Conservation (phyloP, 805 yeast genomes). For the Clavispora vitiphila region DNA sequence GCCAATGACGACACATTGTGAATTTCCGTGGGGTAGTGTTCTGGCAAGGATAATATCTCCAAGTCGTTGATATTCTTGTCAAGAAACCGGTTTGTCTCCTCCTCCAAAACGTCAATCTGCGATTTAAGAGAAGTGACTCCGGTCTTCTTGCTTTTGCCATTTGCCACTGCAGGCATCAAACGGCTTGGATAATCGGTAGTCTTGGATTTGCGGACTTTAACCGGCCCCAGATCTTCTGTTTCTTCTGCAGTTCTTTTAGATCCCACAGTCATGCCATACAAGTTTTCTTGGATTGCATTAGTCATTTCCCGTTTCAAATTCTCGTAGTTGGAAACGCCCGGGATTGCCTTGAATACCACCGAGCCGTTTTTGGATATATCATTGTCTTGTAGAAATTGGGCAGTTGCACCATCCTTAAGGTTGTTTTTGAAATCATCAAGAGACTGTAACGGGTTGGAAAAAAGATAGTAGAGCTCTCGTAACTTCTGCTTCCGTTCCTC, state of each 20-base stretch:
- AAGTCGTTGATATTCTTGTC: constrained; percentile 24
- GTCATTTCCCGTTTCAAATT: constrained; percentile 3
- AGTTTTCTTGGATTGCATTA: neutral
- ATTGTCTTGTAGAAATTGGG: constrained; percentile 6
- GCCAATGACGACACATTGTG: constrained; percentile 59
- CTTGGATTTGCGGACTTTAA: constrained; percentile 5
- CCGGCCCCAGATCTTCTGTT: neutral
- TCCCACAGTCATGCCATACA: neutral
- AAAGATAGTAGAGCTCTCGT: constrained; percentile 14
- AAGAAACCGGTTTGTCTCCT: constrained; percentile 20
- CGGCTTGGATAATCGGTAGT: constrained; percentile 8
- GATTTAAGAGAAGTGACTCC: constrained; percentile 12
- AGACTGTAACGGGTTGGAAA: constrained; percentile 12
- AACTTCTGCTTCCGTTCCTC: constrained; percentile 7
- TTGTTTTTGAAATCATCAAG: constrained; percentile 2
- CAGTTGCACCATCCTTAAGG: constrained; percentile 3
- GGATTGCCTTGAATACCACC: constrained; percentile 5
- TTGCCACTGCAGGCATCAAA: constrained; percentile 1
- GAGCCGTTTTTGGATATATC: constrained; percentile 5
- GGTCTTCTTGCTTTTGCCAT: neutral
- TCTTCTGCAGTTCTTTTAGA: neutral
- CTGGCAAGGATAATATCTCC: constrained; percentile 37
- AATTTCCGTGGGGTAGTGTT: constrained; percentile 36
- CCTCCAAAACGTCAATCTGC: constrained; percentile 18
- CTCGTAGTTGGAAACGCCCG: constrained; percentile 3